Evolutionary conservation across 768 basidiomycete genomes (phyloP).

Genomic region (Russula olivacea): DNA sequence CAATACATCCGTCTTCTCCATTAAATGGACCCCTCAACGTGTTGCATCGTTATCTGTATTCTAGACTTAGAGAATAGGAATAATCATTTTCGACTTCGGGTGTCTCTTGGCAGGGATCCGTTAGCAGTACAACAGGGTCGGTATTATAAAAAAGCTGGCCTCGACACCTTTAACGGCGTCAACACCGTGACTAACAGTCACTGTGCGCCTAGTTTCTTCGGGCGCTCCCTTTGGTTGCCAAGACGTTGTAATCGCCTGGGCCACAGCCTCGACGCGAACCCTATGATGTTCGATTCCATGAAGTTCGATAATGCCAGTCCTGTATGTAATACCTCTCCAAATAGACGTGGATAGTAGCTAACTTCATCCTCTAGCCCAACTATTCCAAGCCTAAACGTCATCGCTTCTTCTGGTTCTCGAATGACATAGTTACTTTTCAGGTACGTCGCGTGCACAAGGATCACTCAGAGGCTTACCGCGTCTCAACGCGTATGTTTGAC

Average conservation of each 20-base stretch:
- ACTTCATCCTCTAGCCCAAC: neutral
- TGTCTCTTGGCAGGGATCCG: neutral
- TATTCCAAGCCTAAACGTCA: neutral
- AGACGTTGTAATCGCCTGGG: neutral
- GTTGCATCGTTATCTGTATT: neutral
- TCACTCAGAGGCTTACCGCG: neutral
- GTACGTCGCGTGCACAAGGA: neutral
- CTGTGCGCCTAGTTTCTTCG: neutral
- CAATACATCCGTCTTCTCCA: neutral
- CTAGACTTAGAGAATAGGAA: neutral
- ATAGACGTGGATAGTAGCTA: neutral
- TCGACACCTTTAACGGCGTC: too few relatives aligned
- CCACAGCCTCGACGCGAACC: neutral
- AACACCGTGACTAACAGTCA: too few relatives aligned
- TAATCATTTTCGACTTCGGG: neutral
- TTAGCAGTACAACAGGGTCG: neutral
- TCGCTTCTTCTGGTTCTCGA: neutral
- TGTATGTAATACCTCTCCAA: slow-evolving; percentile 3
- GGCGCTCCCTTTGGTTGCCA: neutral
- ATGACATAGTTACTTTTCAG: neutral
- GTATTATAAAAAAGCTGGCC: too few relatives aligned
- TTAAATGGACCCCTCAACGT: neutral
- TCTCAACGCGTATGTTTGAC: neutral
- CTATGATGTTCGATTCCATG: too few relatives aligned
- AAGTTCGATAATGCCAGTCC: neutral